These are phyloP conservation scores for Plasmodium berghei DNA, from an alignment of 169 alveolate genomes.

Conservation along the genomic window DNA sequence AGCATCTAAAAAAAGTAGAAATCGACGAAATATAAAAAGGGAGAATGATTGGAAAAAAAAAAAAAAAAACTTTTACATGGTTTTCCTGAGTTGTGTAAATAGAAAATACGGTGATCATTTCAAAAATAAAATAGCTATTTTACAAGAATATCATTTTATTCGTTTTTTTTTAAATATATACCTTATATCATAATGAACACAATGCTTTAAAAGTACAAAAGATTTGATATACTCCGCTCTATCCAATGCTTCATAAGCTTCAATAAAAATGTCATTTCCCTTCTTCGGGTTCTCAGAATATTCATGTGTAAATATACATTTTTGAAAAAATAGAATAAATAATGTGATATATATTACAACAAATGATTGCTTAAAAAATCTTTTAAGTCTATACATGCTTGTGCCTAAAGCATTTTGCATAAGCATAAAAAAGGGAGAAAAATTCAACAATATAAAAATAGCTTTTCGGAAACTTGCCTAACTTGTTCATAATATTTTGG, in stretches of 20 bases:
- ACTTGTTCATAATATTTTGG: background rate
- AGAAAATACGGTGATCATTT: background rate
- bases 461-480: background rate
- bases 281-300: background rate
- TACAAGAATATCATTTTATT: background rate
- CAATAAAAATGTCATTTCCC: conserved; percentile 29
- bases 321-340: conserved; percentile 3
- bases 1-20: conserved; percentile 7
- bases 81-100: background rate
- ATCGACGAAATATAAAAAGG: background rate
- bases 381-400: conserved; percentile 33
- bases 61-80: background rate
- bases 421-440: background rate
- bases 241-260: conserved; percentile 53
- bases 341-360: conserved; percentile 9
- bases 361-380: conserved; percentile 11
- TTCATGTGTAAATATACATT: conserved; percentile 18
- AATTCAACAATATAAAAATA: background rate
- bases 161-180: background rate
- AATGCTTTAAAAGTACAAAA: conserved; percentile 19
- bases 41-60: background rate
- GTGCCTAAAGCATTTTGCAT: conserved; percentile 32
- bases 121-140: background rate
- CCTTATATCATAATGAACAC: conserved; percentile 74
- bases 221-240: conserved; percentile 55